Evolutionary conservation across 495 filamentous ascomycete species (phyloP), one percentile per base, ranked within the genome.

Genomic region (Penicillium egyptiacum): DNA sequence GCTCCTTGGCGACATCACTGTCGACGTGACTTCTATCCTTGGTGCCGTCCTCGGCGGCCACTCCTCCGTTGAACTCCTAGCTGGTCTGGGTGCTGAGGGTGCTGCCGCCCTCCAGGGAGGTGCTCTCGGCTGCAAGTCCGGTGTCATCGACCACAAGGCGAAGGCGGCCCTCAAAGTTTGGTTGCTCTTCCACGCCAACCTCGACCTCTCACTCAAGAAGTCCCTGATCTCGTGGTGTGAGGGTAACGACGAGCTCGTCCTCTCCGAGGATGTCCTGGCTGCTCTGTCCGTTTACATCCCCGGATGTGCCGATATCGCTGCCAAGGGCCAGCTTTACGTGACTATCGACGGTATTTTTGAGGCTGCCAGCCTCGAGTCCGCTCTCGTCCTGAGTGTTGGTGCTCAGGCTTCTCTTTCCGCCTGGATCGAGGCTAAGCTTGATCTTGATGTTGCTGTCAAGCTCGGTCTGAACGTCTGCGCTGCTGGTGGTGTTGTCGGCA

Each of bases 311-410:
- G 60, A 67, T 25, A 63, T 74, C 39, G 73, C 74, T 40, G 73
- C 74, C 48, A 64, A 75, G 65, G 72, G 68, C 30, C 65, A 70
- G 11, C 65, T 77, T 40, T 70, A 67, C 44, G 73, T 77, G 28
- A 75, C 68, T 35, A 20, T 77, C 22, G 73, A 77, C 12, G 75
- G 75, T 70, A 75, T 79, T 55, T 72, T 76, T 54, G 51, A 56
- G 12, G 51, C 68, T 30, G 30, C 63, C 45, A 64, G 67, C 14
- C 60, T 72, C 14, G 65, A 61, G 44, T 56, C 61, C 16, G 66
- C 62, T 48, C 70, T 75, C 9, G 65, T 75, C 50, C 69, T 79
- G 43, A 70, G 59, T 51, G 58, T 59, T 37, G 65, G 61, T 20
- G 60, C 64, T 19, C 73, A 75, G 64, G 26, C 65, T 49, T 59